phyloP scores from a whole-genome alignment of 2,329 filamentous ascomycete genomes.

The Aspergillus sergii region DNA sequence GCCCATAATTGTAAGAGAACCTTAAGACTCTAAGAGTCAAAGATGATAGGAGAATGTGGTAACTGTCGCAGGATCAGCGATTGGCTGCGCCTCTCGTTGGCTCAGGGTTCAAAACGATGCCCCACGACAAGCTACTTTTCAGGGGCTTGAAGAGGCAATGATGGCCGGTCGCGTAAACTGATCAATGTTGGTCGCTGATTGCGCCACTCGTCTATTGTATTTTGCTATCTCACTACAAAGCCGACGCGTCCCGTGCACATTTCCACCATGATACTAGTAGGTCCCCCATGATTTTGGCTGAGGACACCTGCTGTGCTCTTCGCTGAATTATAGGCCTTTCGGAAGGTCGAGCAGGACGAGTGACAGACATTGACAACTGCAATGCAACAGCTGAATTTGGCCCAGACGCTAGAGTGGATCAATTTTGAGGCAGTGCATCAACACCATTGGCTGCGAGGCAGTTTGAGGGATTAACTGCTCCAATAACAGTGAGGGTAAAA shows the following conservation, averaged over 20 bases:
- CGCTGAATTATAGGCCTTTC: too few relatives aligned
- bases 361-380: neutral
- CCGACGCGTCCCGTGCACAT: neutral
- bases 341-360: too few relatives aligned
- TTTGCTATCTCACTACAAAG: neutral
- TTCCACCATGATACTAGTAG: too few relatives aligned
- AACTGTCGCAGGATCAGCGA: neutral
- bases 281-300: neutral
- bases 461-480: slow-evolving; percentile 4
- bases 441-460: neutral
- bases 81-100: slow-evolving; percentile 1
- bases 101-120: neutral
- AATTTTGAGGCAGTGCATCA: neutral
- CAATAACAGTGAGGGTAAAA: neutral
- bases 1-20: neutral
- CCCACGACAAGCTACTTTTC: slow-evolving; percentile 3
- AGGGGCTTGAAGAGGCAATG: neutral
- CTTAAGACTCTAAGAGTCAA: neutral
- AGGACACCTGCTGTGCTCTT: too few relatives aligned
- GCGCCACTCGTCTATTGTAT: neutral
- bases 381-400: neutral
- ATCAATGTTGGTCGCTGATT: neutral
- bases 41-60: neutral
- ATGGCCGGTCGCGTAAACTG: neutral
- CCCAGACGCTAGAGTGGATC: neutral